Base-by-base conservation (phyloP, 139 green algal species). In the Asterochloris sp. region DNA sequence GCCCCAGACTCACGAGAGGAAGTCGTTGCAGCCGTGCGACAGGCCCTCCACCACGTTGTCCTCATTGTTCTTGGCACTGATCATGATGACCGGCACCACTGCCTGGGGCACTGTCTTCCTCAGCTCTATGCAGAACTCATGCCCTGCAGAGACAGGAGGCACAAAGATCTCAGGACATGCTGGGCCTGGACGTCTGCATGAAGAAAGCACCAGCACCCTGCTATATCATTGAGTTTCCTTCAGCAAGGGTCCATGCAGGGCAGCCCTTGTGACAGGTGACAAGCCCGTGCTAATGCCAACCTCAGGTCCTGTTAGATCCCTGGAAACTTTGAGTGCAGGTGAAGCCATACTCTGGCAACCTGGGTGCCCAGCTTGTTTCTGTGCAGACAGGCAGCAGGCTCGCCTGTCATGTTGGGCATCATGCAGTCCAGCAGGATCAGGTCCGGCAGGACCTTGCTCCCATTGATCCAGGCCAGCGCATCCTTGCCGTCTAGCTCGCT, bases 391-490 rank as follows among this genome's bases (percentile, higher is more conserved):
- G 38, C 38, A 54, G 38, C 38, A 54, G 38, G 38, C 38, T 54
- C 4, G 23, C 89, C 89, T 29, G 60, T 79, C 85, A 92, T 89
- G 62, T 82, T 47, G 8, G 89, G 89, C 89, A 92, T 92, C 87
- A 90, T 92, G 83, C 88, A 88, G 79, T 92, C 89, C 62, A 92
- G 82, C 73, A 92, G 73, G 71, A 92, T 86, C n/a, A 92, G 82
- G 85, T 92, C 89, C 11, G 89, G 89, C 81, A 92, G 73, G 15
- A 74, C 62, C 17, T 62, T 79, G 82, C 28, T 87, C 61, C 12
- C 78, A 62, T 75, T 38, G 10, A 62, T 68, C 79, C 76, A 91
- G 47, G 83, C 78, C 27, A 89, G 71, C 62, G 85, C 85, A 73
- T 89, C 85, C 69, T 75, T 78, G 62, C 27, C 62, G 62, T 82